Evolutionary conservation across 768 basidiomycete genomes (phyloP).

Genomic region (Termitomyces sp.): DNA sequence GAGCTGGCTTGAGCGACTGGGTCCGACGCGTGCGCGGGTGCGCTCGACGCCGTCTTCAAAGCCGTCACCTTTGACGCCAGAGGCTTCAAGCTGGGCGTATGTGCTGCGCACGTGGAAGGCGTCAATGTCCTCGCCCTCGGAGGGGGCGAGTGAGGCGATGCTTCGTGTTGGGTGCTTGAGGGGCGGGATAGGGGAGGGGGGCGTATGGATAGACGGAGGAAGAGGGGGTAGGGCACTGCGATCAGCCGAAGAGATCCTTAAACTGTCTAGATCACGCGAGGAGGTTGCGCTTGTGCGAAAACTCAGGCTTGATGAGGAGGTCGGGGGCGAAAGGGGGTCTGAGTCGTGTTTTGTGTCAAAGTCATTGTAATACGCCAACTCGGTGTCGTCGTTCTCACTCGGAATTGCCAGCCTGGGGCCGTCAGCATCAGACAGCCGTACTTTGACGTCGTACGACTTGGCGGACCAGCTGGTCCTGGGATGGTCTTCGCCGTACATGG

Average conservation of each 20-base stretch:
- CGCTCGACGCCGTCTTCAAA: constrained; percentile 92
- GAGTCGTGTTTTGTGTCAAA: constrained; percentile 1
- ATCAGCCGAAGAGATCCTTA: constrained; percentile 20
- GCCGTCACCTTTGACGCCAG: constrained; percentile 93
- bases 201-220: constrained; percentile 12
- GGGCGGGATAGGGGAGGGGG: background rate
- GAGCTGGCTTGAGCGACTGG: constrained; percentile 51
- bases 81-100: constrained; percentile 83
- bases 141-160: constrained; percentile 28
- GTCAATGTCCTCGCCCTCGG: constrained; percentile 77
- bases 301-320: constrained; percentile 17
- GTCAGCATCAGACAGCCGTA: constrained; percentile 20
- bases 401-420: constrained; percentile 20
- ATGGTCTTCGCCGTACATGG: constrained; percentile 71
- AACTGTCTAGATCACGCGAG: constrained; percentile 13
- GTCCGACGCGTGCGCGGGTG: constrained; percentile 68
- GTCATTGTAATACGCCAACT: constrained; percentile 11
- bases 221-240: constrained; percentile 27
- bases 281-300: constrained; percentile 27
- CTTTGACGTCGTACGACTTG: constrained; percentile 29
- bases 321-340: constrained; percentile 9
- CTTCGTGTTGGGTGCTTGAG: constrained; percentile 26
- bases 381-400: constrained; percentile 16
- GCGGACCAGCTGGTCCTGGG: constrained; percentile 40
- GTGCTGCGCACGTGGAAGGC: constrained; percentile 80